Evolutionary conservation across 2,329 filamentous ascomycete species (phyloP), one percentile per base, ranked within the genome.

Genomic region (Chaetoscypha palmicola): DNA sequence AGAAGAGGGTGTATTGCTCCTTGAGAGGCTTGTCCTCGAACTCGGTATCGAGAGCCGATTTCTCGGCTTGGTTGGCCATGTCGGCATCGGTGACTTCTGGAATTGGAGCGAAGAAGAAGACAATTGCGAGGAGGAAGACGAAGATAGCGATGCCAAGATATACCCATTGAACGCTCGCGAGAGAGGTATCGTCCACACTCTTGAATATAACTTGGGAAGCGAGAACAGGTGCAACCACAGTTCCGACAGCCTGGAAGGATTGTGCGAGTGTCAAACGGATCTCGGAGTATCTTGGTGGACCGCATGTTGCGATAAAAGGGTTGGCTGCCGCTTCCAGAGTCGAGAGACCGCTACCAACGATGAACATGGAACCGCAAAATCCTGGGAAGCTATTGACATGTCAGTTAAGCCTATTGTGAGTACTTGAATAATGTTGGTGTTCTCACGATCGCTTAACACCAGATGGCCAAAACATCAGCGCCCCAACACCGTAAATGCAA

Each of bases 381-480:
- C 56, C 56, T 22, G 43, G 47, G 38, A 59, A 57, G 12, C 50
- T 54, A 14, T 14, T 10, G 11, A 19, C 7, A 11, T 37, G 40
- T 43, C 37, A 43, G 34, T 26, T 20, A 5, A 3, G 4, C 10
- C 5, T 22, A 9, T 4, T 14, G 5, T 12, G 16, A 19, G 4
- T 11, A 19, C 16, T 12, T 31, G n/a, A 10, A 17, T 20, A 4
- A 3, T 10, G 16, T n/a, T 16, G n/a, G 12, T n/a, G 17, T n/a
- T 41, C 52, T 51, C 34, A 54, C 52, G 50, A 55, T 51, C 50
- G 38, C 43, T 56, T 50, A 9, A 89, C 75, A 5, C 81, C 83
- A 1, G 81, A 83, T 0, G 86, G 86, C 86, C 86, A 91, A 66
- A 90, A 89, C 66, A 88, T 86, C 52, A 91, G 77, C 12, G 84